These are phyloP conservation scores for Onygena corvina DNA, from an alignment of 2,329 filamentous ascomycete species.

Conservation along the genomic window DNA sequence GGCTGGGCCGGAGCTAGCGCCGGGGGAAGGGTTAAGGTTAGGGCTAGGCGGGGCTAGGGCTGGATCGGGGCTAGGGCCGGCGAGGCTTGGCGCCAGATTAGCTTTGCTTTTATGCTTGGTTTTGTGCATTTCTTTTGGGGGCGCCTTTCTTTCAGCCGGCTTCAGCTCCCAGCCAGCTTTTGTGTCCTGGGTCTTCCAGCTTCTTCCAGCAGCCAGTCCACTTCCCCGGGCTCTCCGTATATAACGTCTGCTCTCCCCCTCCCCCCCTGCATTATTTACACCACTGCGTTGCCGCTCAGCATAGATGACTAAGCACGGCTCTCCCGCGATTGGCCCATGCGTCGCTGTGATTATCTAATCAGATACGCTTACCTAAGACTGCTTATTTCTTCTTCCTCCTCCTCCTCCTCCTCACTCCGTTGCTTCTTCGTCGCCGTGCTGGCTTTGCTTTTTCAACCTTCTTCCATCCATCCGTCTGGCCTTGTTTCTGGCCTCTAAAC, in stretches of 20 bases:
- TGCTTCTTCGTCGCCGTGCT: neutral
- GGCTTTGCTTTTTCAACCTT: conserved; percentile 3
- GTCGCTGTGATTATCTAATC: neutral
- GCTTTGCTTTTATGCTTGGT: neutral
- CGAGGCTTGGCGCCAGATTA: no score
- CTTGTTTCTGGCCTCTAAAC: conserved; percentile 6
- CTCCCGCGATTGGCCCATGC: neutral
- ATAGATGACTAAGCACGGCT: neutral
- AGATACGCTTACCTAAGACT: neutral
- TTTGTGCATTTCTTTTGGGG: no score
- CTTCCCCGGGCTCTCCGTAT: no score
- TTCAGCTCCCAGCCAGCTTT: no score
- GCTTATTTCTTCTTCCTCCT: conserved; percentile 1
- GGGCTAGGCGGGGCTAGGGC: neutral
- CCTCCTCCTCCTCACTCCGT: neutral
- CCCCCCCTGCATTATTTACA: no score
- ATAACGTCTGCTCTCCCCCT: no score
- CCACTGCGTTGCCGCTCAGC: no score
- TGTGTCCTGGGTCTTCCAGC: no score
- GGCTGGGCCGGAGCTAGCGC: neutral
- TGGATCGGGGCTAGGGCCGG: no score
- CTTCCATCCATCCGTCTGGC: neutral
- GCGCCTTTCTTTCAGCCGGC: no score
- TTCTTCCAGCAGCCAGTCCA: no score
- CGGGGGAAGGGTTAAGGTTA: neutral